These are phyloP conservation scores for Lichtheimia ornata DNA, from an alignment of 371 early-diverging fungal species.

Conservation along the genomic window DNA sequence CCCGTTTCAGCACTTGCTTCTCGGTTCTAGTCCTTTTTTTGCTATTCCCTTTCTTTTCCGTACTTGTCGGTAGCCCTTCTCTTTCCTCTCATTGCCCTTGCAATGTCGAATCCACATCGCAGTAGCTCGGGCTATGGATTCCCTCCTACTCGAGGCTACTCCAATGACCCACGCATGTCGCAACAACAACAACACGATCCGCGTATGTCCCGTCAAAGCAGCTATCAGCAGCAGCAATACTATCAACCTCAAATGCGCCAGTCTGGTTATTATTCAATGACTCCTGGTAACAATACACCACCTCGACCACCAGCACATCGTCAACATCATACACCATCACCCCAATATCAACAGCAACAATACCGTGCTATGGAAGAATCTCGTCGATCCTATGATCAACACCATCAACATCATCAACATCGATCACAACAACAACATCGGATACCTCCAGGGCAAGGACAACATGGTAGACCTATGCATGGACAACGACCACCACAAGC, in stretches of 20 bases:
- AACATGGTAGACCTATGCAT: slow-evolving; percentile 8
- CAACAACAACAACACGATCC: slow-evolving; percentile 10
- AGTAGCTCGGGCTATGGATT: neutral
- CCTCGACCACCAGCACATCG: neutral
- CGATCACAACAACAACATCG: slow-evolving; percentile 11
- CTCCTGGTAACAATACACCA: neutral
- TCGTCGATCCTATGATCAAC: neutral
- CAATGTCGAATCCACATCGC: slow-evolving; percentile 3
- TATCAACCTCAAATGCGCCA: slow-evolving; percentile 6
- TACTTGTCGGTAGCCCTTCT: neutral
- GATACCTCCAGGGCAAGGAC: slow-evolving; percentile 22
- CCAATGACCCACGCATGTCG: slow-evolving; percentile 1
- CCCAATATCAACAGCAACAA: slow-evolving; percentile 1
- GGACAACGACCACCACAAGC: slow-evolving; percentile 32
- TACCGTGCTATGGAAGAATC: neutral
- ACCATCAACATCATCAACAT: slow-evolving; percentile 1
- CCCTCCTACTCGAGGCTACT: slow-evolving; percentile 1
- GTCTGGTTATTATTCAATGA: slow-evolving; percentile 3
- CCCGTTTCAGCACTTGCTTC: slow-evolving; percentile 2
- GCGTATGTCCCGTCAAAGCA: slow-evolving; percentile 9
- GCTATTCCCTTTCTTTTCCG: slow-evolving; percentile 1
- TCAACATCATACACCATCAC: neutral
- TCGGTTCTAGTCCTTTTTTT: neutral
- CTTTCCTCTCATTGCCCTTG: neutral
- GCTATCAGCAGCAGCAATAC: neutral